Percentiles rank a stretch among this genome's conserved stretches.
phyloP scores from a whole-genome alignment of 257 asterid species.

The Linaria vulgaris region DNA sequence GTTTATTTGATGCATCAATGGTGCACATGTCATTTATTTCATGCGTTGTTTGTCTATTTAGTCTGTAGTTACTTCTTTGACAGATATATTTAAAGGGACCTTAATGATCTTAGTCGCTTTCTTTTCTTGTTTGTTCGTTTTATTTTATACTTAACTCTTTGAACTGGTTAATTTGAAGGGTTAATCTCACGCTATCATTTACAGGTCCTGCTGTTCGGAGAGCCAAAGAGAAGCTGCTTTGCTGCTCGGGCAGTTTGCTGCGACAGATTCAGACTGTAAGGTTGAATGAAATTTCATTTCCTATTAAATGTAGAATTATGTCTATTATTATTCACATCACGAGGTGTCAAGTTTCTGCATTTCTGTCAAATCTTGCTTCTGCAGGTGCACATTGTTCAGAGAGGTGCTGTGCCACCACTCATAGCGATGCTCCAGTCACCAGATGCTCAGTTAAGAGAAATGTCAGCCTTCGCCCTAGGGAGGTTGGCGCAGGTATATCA shows the following conservation, averaged over 20 bases:
- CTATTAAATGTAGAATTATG: slow-evolving; percentile 6
- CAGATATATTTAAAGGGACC: too few species aligned
- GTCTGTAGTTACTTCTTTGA: too few species aligned
- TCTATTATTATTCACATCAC: not conserved
- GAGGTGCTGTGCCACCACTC: slow-evolving; percentile 97
- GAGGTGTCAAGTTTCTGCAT: not conserved
- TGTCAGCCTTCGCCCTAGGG: slow-evolving; percentile 98
- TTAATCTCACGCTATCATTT: slow-evolving; percentile 16
- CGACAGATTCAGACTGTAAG: slow-evolving; percentile 99
- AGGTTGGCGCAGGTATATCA: slow-evolving; percentile 91
- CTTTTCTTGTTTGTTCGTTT: too few species aligned
- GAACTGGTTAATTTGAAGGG: slow-evolving; percentile 9
- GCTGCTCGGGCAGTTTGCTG: slow-evolving; percentile 98
- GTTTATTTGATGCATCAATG: too few species aligned
- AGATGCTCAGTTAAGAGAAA: slow-evolving; percentile 92
- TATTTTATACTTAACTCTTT: too few species aligned
- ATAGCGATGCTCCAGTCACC: slow-evolving; percentile 92
- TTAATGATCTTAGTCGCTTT: too few species aligned
- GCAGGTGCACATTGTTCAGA: slow-evolving; percentile 95
- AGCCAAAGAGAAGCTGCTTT: slow-evolving; percentile 99
- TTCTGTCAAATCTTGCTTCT: slow-evolving; percentile 15
- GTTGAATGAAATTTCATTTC: slow-evolving; percentile 44
- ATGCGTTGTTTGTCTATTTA: too few species aligned
- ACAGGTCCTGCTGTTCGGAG: slow-evolving; percentile 96
- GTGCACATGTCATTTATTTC: too few species aligned